These are phyloP conservation scores for Penicillium longicatenatum DNA, from an alignment of 495 filamentous ascomycete species.

Conservation along the genomic window DNA sequence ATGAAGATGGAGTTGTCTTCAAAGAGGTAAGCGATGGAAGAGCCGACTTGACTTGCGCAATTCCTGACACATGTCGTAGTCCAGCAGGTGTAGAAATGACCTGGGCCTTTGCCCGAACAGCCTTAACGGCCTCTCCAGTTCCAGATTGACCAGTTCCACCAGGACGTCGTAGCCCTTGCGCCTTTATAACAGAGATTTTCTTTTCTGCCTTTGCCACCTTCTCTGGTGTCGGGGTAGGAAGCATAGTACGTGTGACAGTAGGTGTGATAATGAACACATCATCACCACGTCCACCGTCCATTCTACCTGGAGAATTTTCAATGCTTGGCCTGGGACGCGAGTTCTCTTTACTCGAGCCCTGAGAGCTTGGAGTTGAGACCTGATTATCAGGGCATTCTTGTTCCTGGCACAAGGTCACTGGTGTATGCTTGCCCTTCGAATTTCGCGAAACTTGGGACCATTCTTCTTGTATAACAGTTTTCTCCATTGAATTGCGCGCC, in stretches of 20 bases:
- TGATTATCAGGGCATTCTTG: constrained; percentile 24
- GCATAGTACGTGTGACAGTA: constrained; percentile 47
- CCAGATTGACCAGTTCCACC: constrained; percentile 25
- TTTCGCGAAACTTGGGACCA: constrained; percentile 41
- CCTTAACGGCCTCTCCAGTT: constrained; percentile 36
- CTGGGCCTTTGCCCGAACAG: constrained; percentile 34
- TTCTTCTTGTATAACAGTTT: constrained; percentile 31
- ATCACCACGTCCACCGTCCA: constrained; percentile 20
- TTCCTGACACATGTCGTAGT: constrained; percentile 30
- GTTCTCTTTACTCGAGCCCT: constrained; percentile 34
- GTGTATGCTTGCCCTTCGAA: constrained; percentile 45
- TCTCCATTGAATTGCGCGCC: constrained; percentile 22
- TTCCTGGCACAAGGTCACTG: constrained; percentile 35
- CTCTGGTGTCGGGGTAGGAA: constrained; percentile 21
- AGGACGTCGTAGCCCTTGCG: constrained; percentile 27
- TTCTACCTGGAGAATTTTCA: constrained; percentile 16
- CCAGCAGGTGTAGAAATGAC: constrained; percentile 35
- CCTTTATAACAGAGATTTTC: constrained; percentile 18
- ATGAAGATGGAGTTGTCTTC: constrained; percentile 10
- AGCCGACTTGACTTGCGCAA: constrained; percentile 31
- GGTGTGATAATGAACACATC: constrained; percentile 55
- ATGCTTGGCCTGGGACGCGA: constrained; percentile 16
- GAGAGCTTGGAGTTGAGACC: constrained; percentile 18
- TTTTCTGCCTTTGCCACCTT: constrained; percentile 17
- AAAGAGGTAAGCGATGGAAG: constrained; percentile 24